Conservation (phyloP, 257 asterid species). For the Solanum raphanifolium region DNA sequence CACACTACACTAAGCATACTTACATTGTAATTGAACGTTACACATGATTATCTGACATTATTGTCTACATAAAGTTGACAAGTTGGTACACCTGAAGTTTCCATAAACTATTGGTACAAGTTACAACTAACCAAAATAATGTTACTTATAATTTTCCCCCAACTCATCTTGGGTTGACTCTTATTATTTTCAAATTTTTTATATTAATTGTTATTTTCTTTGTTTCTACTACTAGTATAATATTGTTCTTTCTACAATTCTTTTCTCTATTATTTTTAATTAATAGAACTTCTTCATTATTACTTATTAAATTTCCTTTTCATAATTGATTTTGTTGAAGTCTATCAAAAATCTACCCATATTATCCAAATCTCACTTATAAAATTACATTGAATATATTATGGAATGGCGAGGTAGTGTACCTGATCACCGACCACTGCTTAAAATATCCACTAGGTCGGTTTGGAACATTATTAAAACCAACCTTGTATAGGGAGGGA, state of each 20-base stretch:
- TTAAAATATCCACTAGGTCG: neutral
- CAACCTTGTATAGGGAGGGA: neutral
- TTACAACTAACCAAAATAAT: neutral
- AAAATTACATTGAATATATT: neutral
- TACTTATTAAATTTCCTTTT: too few species aligned
- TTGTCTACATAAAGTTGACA: neutral
- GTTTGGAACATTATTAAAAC: neutral
- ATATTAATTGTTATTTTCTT: neutral
- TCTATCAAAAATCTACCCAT: too few species aligned
- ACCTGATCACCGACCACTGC: neutral
- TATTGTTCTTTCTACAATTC: too few species aligned
- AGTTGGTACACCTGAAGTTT: neutral
- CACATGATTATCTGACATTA: neutral
- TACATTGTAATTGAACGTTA: too few species aligned
- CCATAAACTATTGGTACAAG: neutral
- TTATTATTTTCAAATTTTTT: too few species aligned
- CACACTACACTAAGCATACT: neutral
- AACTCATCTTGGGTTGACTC: neutral
- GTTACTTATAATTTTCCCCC: neutral
- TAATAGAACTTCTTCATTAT: too few species aligned
- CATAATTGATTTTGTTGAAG: neutral
- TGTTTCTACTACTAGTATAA: too few species aligned
- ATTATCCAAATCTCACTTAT: too few species aligned
- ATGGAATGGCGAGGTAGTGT: fast-evolving
- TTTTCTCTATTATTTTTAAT: neutral